A percentile compares a stretch with the other conserved stretches of the same genome.
Conservation (phyloP, 306 rosid genomes). For the Quercus glauca region DNA sequence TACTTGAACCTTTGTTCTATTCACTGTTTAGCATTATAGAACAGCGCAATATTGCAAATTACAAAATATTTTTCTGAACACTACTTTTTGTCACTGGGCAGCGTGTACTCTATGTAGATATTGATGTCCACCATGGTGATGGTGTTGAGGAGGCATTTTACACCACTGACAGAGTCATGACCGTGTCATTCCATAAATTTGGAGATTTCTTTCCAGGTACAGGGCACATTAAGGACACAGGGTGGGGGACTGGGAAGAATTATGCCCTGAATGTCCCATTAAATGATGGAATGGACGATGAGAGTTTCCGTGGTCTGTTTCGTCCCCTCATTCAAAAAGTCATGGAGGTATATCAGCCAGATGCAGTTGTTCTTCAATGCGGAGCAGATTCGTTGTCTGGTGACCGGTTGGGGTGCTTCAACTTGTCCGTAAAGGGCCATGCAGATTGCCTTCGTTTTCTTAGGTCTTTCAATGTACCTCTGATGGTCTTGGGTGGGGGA, state of each 20-base stretch:
- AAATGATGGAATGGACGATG: constrained; percentile 86
- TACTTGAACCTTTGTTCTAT: too few species aligned
- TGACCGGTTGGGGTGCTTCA: constrained; percentile 90
- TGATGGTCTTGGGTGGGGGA: constrained; percentile 93
- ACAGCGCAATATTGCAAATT: background rate
- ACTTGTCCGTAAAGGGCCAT: constrained; percentile 86
- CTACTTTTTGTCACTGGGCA: constrained; percentile 25
- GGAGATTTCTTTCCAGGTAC: constrained; percentile 95
- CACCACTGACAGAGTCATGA: constrained; percentile 92
- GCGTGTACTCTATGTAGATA: constrained; percentile 86
- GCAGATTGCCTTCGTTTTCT: constrained; percentile 85
- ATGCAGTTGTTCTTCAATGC: constrained; percentile 88
- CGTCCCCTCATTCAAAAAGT: constrained; percentile 71
- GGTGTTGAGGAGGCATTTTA: constrained; percentile 99
- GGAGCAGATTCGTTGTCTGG: constrained; percentile 93
- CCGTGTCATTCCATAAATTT: constrained; percentile 82
- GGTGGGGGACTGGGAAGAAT: constrained; percentile 69
- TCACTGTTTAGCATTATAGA: too few species aligned
- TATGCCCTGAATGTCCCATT: constrained; percentile 83
- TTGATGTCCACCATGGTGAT: constrained; percentile 93
- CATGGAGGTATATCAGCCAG: constrained; percentile 83
- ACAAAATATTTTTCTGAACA: background rate
- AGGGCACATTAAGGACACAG: constrained; percentile 73
- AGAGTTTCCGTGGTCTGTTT: constrained; percentile 68
- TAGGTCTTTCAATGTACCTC: constrained; percentile 80